A percentile compares a stretch with the other conserved stretches of the same genome.
phyloP scores from a whole-genome alignment of 2,329 filamentous ascomycete species.

The Herpomyces periplanetae region DNA sequence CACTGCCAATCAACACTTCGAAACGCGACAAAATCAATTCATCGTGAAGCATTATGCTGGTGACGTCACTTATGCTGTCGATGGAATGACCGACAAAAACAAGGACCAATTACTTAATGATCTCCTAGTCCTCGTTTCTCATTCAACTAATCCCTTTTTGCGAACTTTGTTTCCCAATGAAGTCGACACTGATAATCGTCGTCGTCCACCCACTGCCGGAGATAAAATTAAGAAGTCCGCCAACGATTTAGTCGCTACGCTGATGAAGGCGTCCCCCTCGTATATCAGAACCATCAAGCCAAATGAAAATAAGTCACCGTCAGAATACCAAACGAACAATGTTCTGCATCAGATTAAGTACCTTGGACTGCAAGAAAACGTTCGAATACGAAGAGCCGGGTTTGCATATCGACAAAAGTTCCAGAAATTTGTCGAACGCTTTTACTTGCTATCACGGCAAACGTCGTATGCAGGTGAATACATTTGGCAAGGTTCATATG shows the following conservation, averaged over 20 bases:
- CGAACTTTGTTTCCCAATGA: constrained; percentile 64
- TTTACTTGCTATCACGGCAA: constrained; percentile 71
- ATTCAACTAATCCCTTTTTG: constrained; percentile 48
- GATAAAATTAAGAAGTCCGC: constrained; percentile 85
- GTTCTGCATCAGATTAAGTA: constrained; percentile 97
- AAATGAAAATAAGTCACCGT: constrained; percentile 88
- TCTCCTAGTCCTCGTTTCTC: constrained; percentile 43
- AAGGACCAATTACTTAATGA: constrained; percentile 92
- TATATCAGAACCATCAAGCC: constrained; percentile 98
- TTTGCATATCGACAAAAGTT: constrained; percentile 92
- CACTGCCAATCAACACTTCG: constrained; percentile 50
- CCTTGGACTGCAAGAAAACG: constrained; percentile 93
- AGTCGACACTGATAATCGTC: constrained; percentile 78
- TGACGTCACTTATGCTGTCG: constrained; percentile 70
- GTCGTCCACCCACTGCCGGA: constrained; percentile 65
- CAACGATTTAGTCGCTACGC: constrained; percentile 63
- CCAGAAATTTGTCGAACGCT: constrained; percentile 89
- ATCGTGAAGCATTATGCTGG: constrained; percentile 97
- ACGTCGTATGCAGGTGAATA: constrained; percentile 91
- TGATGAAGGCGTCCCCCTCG: constrained; percentile 89
- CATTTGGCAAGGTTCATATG: constrained; percentile 61
- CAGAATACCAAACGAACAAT: constrained; percentile 62
- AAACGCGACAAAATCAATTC: constrained; percentile 68
- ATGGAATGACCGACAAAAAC: constrained; percentile 97
- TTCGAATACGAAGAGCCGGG: constrained; percentile 71